Base-by-base conservation (phyloP, 108 stramenopile genomes). In the Pinguiococcus pyrenoidosus region DNA sequence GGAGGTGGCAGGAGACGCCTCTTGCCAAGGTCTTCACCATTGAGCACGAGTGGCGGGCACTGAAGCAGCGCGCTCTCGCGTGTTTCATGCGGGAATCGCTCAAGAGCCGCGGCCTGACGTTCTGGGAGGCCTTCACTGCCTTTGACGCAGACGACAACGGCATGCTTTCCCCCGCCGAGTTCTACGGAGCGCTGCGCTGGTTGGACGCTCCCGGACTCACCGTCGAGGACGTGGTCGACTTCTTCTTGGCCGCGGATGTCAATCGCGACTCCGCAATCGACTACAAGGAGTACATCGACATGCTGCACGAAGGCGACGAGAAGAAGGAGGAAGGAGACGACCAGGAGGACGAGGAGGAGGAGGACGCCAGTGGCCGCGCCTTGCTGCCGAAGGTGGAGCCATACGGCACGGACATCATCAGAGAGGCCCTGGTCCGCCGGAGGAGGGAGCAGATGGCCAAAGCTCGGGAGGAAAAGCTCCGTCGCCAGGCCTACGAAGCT, bases 121-220 rank as follows among this genome's bases (percentile, higher is more conserved):
- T 44, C 5, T 59, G 49, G 49, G 57, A 59, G 32, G 47, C 57
- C n/a, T 59, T 59, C 33, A 50, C 49, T 14, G 57, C 57, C 37
- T 51, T 59, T 46, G 57, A 59, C 24, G 13, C 44, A 21, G 57
- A 59, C 32, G 32, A 59, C 14, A 59, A 49, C 17, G 57, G 57
- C 29, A 12, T 59, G 29, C 29, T 59, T 9, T 9, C 37, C 6
- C 57, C 57, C 13, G 39, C 49, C 23, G 57, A 59, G 49, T 51
- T 49, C 25, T 59, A 50, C 26, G 57, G 57, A 16, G 57, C 57
- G 4, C 26, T 59, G 49, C 40, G 44, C 28, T 59, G 57, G 57
- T 38, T 59, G 22, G 29, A 21, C 5, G 57, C 50, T 6, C 57
- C 57, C 8, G 45, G 50, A 13, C n/a, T 59, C 48, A 59, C 57